These are phyloP conservation scores for Xylariaceae sp. DNA, from an alignment of 2,329 filamentous ascomycete genomes.

Conservation along the genomic window DNA sequence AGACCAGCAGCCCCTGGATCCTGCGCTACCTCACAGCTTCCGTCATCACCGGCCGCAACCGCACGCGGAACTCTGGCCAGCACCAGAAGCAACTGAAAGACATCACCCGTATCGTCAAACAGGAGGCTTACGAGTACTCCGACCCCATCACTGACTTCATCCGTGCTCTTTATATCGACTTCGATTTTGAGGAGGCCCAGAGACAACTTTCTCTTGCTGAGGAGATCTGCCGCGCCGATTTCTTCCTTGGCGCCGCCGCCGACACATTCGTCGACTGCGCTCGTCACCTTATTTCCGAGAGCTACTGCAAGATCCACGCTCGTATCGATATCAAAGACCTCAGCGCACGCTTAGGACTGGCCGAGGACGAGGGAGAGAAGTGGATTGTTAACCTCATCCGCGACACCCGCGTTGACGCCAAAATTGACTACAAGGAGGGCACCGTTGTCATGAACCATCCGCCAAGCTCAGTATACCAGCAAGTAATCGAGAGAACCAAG, in stretches of 20 bases:
- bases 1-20: constrained; percentile 96
- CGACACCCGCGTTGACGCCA: constrained; percentile 94
- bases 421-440: constrained; percentile 98
- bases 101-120: constrained; percentile 88
- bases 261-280: constrained; percentile 93
- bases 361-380: constrained; percentile 96
- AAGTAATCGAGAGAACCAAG: constrained; percentile 99
- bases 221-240: constrained; percentile 87
- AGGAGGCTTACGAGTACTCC: constrained; percentile 96
- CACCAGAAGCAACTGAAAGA: constrained; percentile 99
- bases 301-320: constrained; percentile 99
- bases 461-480: constrained; percentile 96
- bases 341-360: constrained; percentile 84
- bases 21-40: constrained; percentile 90
- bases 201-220: constrained; percentile 83
- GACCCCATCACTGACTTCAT: constrained; percentile 97
- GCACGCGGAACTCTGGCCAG: constrained; percentile 73
- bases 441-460: constrained; percentile 99
- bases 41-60: constrained; percentile 88
- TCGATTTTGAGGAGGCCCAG: constrained; percentile 96
- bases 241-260: constrained; percentile 84
- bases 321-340: constrained; percentile 98
- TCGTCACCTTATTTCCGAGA: constrained; percentile 94
- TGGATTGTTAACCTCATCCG: constrained; percentile 99
- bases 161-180: constrained; percentile 90